These are phyloP conservation scores for Torulaspora maleeae DNA, from an alignment of 805 yeast species.

Conservation along the genomic window DNA sequence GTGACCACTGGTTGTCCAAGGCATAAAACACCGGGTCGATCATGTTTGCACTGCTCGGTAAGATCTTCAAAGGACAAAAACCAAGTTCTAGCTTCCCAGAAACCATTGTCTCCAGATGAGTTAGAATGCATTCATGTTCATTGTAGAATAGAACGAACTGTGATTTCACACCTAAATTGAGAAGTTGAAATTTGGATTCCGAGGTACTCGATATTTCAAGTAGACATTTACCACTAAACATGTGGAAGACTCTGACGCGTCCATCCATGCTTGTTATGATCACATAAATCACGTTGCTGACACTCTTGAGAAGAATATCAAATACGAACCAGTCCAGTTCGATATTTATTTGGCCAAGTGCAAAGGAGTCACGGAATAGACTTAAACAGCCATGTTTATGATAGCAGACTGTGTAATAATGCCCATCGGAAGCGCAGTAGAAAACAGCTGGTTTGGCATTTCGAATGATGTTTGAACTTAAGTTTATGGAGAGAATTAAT, in stretches of 20 bases:
- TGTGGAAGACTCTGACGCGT: slow-evolving; percentile 2
- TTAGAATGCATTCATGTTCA: slow-evolving; percentile 3
- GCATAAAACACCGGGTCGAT: neutral
- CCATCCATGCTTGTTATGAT: slow-evolving; percentile 10
- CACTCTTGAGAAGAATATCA: slow-evolving; percentile 2
- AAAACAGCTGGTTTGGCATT: slow-evolving; percentile 5
- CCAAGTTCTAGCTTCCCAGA: slow-evolving; percentile 6
- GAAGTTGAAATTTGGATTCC: neutral
- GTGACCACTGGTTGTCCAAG: neutral
- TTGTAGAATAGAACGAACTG: slow-evolving; percentile 7
- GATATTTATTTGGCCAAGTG: neutral
- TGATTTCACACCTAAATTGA: neutral
- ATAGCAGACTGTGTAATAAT: slow-evolving; percentile 2
- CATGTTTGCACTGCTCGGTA: neutral
- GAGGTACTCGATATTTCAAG: slow-evolving; percentile 6
- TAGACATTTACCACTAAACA: neutral
- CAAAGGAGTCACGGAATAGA: neutral
- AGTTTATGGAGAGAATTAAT: neutral
- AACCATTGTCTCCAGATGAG: neutral
- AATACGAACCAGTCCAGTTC: slow-evolving; percentile 5
- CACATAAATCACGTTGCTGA: neutral
- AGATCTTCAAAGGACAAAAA: slow-evolving; percentile 3
- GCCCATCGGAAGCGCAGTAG: neutral
- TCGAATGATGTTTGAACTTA: neutral
- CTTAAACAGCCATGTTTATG: neutral